Evolutionary conservation across 2,329 filamentous ascomycete species (phyloP), one percentile per base, ranked within the genome.

Genomic region (Thelonectria olida): DNA sequence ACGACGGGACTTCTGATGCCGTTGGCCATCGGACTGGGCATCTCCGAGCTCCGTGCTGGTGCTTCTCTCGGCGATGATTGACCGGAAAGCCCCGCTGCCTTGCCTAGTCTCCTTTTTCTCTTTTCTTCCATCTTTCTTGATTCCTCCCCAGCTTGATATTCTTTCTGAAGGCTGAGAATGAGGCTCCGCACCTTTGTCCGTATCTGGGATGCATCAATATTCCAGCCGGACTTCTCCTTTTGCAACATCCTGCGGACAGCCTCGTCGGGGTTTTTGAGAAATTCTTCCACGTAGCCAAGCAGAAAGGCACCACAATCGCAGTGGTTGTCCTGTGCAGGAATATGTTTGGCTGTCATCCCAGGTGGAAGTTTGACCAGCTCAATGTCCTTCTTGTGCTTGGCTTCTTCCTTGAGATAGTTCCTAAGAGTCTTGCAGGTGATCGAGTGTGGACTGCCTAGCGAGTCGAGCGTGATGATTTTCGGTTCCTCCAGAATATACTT

Each of bases 281-380:
- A 97, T 65, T 91, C 88, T 66, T 93, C 86, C 54, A 97, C 83
- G 71, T 98, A 99, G 2, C 90, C 91, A 4, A 97, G 80, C 3
- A 98, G 80, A 69, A 91, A 99, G 0, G 97, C 80, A 8, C 96
- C 96, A 71, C 96, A 99, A 74, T 99, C 96, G 63, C 87, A 94
- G 68, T 85, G 91, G 72, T 99, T 98, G 49, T 87, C 79, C 75
- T 99, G 96, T 62, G 85, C 79, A 0, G 96, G 95, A 13, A 97
- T 90, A 7, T 85, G 82, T 61, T 86, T 90, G 5, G 92, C 92
- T 38, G 88, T 93, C 81, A 92, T 88, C 4, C 82, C 82, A 27
- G 80, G 70, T 3, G 75, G 71, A 38, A 67, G 31, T 13, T 76
- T 73, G 25, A 76, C 67, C 44, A 86, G 72, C 36, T 80, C 71